These are phyloP conservation scores for Pelargonium fulgidum DNA, from an alignment of 441 rosid species.

Conservation along the genomic window DNA sequence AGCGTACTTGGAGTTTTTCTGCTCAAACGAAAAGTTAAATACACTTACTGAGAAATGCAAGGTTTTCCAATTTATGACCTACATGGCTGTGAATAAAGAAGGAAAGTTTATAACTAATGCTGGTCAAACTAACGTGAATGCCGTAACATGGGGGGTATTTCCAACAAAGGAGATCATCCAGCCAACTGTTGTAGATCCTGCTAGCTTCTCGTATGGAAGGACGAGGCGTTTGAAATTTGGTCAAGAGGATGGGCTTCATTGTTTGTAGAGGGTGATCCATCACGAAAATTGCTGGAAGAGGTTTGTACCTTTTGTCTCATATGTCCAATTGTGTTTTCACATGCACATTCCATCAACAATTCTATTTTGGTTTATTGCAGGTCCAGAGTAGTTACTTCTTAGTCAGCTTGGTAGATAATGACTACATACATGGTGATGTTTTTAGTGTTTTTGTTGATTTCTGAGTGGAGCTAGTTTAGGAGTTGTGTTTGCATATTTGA, in stretches of 20 bases:
- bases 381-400: conserved; percentile 67
- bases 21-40: conserved; percentile 61
- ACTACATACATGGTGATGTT: conserved; percentile 65
- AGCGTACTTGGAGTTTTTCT: conserved; percentile 91
- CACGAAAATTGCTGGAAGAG: conserved; percentile 68
- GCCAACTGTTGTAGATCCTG: conserved; percentile 88
- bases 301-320: conserved; percentile 24
- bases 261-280: conserved; percentile 65
- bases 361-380: conserved; percentile 35
- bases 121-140: conserved; percentile 53
- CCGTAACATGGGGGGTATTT: conserved; percentile 95
- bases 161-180: conserved; percentile 82
- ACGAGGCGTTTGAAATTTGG: conserved; percentile 94
- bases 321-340: too few species aligned
- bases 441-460: conserved; percentile 60
- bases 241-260: conserved; percentile 71
- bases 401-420: conserved; percentile 92
- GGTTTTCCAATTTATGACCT: conserved; percentile 47
- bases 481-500: too few species aligned
- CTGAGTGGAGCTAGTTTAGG: conserved; percentile 23
- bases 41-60: conserved; percentile 61
- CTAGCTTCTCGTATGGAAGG: conserved; percentile 90
- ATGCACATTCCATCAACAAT: too few species aligned
- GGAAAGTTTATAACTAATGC: conserved; percentile 54
- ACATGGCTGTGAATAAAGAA: conserved; percentile 59